phyloP scores from a whole-genome alignment of 1,139 yeast genomes.

The Geotrichum fermentans region DNA sequence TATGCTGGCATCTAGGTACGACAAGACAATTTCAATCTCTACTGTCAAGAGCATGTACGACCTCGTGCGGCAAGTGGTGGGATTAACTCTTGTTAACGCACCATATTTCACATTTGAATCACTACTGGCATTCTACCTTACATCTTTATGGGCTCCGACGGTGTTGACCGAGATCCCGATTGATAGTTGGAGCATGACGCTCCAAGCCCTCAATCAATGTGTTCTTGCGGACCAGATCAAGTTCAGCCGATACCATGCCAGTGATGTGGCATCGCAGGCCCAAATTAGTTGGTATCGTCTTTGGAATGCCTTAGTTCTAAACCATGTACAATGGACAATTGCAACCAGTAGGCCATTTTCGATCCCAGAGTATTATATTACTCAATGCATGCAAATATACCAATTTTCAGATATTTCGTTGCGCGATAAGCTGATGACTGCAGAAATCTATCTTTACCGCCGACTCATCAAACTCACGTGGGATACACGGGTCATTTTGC shows the following conservation, averaged over 20 bases:
- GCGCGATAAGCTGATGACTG: constrained; percentile 9
- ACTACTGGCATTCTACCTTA: constrained; percentile 14
- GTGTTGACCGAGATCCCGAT: constrained; percentile 16
- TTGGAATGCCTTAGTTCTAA: constrained; percentile 16
- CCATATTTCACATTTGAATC: constrained; percentile 18
- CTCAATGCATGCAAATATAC: constrained; percentile 14
- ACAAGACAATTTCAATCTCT: constrained; percentile 9
- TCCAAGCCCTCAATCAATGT: constrained; percentile 18
- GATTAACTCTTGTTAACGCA: constrained; percentile 17
- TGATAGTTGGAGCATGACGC: constrained; percentile 17
- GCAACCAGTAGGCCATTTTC: constrained; percentile 16
- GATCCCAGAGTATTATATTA: constrained; percentile 17
- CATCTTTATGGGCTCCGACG: constrained; percentile 18
- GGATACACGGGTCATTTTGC: constrained; percentile 15
- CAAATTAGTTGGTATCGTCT: constrained; percentile 18
- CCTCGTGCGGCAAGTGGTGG: constrained; percentile 15
- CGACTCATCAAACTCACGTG: constrained; percentile 14
- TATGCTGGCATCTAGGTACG: constrained; percentile 16
- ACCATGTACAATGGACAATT: constrained; percentile 19
- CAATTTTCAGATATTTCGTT: constrained; percentile 8
- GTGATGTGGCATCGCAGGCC: constrained; percentile 10
- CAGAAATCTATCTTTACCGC: constrained; percentile 13
- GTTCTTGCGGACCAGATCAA: constrained; percentile 17
- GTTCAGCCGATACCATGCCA: constrained; percentile 15
- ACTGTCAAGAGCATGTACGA: constrained; percentile 18